Evolutionary conservation across 345 rosid genomes (phyloP).

Genomic region (Pelargonium nanum): DNA sequence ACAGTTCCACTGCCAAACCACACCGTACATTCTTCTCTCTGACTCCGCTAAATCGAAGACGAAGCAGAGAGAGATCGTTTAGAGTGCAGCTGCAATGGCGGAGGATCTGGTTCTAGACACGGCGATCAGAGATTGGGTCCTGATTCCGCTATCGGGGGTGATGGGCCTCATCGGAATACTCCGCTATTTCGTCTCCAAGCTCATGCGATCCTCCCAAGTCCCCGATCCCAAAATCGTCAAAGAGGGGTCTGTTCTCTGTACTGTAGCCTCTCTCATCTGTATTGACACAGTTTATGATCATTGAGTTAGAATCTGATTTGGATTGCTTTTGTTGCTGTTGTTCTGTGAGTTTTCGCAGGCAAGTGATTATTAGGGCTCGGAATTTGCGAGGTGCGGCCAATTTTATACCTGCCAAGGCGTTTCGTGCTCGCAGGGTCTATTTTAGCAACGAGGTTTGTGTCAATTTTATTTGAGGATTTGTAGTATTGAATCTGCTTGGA

Average conservation of each 20-base stretch:
- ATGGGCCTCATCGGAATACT: slow-evolving; percentile 92
- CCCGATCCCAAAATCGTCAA: slow-evolving; percentile 74
- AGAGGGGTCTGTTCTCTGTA: slow-evolving; percentile 52
- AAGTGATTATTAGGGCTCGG: slow-evolving; percentile 79
- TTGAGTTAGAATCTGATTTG: background rate
- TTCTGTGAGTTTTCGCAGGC: slow-evolving; percentile 31
- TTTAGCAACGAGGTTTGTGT: slow-evolving; percentile 71
- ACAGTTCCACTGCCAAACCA: too few relatives aligned
- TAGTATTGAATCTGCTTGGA: too few relatives aligned
- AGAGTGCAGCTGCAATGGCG: slow-evolving; percentile 39
- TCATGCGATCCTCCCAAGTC: slow-evolving; percentile 70
- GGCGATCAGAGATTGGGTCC: slow-evolving; percentile 92
- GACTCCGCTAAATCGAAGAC: too few relatives aligned
- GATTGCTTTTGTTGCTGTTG: background rate
- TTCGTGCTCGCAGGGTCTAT: slow-evolving; percentile 74
- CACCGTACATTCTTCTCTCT: background rate
- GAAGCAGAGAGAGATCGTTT: background rate
- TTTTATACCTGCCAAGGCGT: slow-evolving; percentile 74
- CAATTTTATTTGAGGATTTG: background rate
- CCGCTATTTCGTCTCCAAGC: slow-evolving; percentile 77
- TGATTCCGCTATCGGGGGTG: slow-evolving; percentile 82
- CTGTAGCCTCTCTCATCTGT: background rate
- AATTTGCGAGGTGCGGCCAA: slow-evolving; percentile 78
- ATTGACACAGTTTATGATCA: background rate
- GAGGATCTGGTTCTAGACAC: slow-evolving; percentile 92